A percentile compares a stretch with the other conserved stretches of the same genome.
Conservation (phyloP, 2,329 filamentous ascomycete species). For the Diaporthe ampelina region DNA sequence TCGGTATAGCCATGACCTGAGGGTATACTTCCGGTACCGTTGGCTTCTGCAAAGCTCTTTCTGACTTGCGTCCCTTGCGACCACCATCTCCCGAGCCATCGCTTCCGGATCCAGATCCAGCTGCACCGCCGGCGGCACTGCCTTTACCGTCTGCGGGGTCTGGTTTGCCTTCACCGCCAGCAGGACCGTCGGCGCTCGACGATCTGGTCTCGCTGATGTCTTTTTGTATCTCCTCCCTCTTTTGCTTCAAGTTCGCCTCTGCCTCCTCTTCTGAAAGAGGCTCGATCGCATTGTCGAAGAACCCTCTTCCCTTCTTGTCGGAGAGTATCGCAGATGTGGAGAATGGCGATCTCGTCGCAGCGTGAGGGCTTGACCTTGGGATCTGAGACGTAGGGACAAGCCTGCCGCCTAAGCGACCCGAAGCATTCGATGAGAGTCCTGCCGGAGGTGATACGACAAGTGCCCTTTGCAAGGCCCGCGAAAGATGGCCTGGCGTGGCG, state of each 20-base stretch:
- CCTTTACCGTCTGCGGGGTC: slow-evolving; percentile 68
- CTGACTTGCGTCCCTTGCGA: slow-evolving; percentile 80
- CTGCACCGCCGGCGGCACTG: slow-evolving; percentile 67
- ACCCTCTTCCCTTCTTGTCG: slow-evolving; percentile 61
- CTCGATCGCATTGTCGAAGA: slow-evolving; percentile 65
- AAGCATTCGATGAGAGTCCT: slow-evolving; percentile 34
- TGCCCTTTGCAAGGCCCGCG: slow-evolving; percentile 31
- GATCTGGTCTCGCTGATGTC: slow-evolving; percentile 63
- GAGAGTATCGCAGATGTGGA: slow-evolving; percentile 53
- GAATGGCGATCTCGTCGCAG: slow-evolving; percentile 48
- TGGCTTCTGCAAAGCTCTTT: slow-evolving; percentile 86
- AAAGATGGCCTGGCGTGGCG: slow-evolving; percentile 35
- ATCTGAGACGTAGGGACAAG: slow-evolving; percentile 7
- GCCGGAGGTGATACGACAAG: slow-evolving; percentile 33
- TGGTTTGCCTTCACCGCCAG: slow-evolving; percentile 55
- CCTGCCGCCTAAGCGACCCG: slow-evolving; percentile 26
- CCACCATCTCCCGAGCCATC: slow-evolving; percentile 75
- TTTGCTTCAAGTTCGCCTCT: slow-evolving; percentile 64
- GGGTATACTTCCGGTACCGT: slow-evolving; percentile 95
- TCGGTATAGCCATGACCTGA: slow-evolving; percentile 97
- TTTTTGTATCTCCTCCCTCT: slow-evolving; percentile 60
- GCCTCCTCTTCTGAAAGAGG: slow-evolving; percentile 67
- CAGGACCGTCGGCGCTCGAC: slow-evolving; percentile 55
- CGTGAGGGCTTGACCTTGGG: slow-evolving; percentile 28
- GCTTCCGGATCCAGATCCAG: slow-evolving; percentile 58